phyloP scores from a whole-genome alignment of 495 filamentous ascomycete genomes.

The Elaphomyces granulatus region DNA sequence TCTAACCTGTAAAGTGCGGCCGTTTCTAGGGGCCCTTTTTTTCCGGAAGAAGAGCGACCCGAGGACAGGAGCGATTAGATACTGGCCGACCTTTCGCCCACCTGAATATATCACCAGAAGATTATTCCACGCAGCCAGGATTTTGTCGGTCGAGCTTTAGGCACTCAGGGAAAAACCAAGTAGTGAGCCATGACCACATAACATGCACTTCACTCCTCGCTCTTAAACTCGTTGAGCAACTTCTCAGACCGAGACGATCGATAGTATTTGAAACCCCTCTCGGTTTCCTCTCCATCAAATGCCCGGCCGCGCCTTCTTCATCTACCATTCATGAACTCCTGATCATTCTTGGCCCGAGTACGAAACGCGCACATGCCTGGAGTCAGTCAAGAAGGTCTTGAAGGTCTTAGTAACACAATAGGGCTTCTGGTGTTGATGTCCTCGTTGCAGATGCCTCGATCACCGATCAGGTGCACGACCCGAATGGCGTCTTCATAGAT shows the following conservation, averaged over 20 bases:
- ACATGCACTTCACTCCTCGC: too few relatives aligned
- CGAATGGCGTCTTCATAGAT: constrained; percentile 17
- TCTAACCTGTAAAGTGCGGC: too few relatives aligned
- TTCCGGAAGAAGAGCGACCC: too few relatives aligned
- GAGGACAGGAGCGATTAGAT: too few relatives aligned
- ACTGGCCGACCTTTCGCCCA: too few relatives aligned
- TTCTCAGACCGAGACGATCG: constrained; percentile 10
- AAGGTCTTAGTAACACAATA: constrained; percentile 10
- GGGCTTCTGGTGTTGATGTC: constrained; percentile 18
- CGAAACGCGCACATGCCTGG: constrained; percentile 16
- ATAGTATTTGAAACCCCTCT: constrained; percentile 11
- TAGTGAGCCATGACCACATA: too few relatives aligned
- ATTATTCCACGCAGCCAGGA: too few relatives aligned
- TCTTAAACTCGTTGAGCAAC: constrained; percentile 6
- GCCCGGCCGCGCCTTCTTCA: constrained; percentile 17
- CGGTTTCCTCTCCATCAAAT: constrained; percentile 11
- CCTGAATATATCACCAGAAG: too few relatives aligned
- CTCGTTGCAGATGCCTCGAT: constrained; percentile 15
- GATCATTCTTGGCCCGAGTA: constrained; percentile 9
- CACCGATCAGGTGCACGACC: constrained; percentile 10
- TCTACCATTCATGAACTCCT: constrained; percentile 14
- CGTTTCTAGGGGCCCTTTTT: too few relatives aligned
- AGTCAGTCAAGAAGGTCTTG: constrained; percentile 20
- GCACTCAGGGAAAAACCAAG: too few relatives aligned
- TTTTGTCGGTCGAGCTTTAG: too few relatives aligned